Conservation (phyloP, 2,329 filamentous ascomycete species). For the Lasiodiplodia hormozganensis region DNA sequence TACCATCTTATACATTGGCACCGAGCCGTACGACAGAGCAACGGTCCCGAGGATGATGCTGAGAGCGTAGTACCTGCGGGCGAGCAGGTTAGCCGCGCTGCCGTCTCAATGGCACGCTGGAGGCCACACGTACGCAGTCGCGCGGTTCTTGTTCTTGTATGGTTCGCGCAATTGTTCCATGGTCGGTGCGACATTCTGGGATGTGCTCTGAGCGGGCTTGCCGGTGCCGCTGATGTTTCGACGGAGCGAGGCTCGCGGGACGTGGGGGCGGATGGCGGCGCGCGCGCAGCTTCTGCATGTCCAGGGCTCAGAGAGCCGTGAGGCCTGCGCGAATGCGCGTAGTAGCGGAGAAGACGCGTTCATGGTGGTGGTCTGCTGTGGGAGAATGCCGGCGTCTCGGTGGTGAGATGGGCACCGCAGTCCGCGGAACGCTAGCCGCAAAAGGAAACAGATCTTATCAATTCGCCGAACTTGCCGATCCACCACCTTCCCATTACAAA, state of each 20-base stretch:
- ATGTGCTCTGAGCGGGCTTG: slow-evolving; percentile 36
- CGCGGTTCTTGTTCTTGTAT: slow-evolving; percentile 72
- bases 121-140: slow-evolving; percentile 61
- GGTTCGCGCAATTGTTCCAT: slow-evolving; percentile 71
- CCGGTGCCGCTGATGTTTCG: slow-evolving; percentile 44
- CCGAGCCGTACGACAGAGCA: slow-evolving; percentile 81
- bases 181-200: slow-evolving; percentile 50
- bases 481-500: too few relatives aligned
- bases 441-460: background rate
- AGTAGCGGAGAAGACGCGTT: slow-evolving; percentile 20
- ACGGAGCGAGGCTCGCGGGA: slow-evolving; percentile 34
- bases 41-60: slow-evolving; percentile 81
- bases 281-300: slow-evolving; percentile 47
- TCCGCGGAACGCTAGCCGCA: background rate
- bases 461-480: slow-evolving; percentile 15
- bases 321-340: background rate
- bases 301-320: slow-evolving; percentile 40
- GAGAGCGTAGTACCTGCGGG: slow-evolving; percentile 71
- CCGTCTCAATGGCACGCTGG: background rate
- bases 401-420: slow-evolving; percentile 20
- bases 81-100: background rate
- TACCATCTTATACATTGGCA: slow-evolving; percentile 88
- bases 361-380: slow-evolving; percentile 17
- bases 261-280: slow-evolving; percentile 32
- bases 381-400: background rate